Evolutionary conservation across 1,284 basidiomycete genomes (phyloP).

Genomic region (Apiotrichum mycotoxinovorans): DNA sequence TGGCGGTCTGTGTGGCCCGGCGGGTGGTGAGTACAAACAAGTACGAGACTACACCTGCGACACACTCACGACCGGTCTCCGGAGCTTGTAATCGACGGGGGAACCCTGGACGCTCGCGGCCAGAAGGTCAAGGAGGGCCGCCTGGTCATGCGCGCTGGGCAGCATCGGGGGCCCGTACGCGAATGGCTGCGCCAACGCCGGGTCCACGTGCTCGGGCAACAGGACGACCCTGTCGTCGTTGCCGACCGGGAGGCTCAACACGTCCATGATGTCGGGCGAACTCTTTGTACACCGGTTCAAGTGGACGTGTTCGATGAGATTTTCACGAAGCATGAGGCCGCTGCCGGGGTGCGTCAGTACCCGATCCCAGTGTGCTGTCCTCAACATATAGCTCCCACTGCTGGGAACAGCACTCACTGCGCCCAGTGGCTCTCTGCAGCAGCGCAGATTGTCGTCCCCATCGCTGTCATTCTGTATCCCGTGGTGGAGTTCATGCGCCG

Average conservation of each 20-base stretch:
- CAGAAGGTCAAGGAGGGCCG: not conserved
- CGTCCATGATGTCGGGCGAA: not conserved
- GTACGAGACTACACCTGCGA: too few relatives aligned
- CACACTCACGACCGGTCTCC: not conserved
- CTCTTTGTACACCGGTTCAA: not conserved
- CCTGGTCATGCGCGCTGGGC: not conserved
- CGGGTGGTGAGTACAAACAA: too few relatives aligned
- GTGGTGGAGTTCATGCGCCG: not conserved
- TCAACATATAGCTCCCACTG: not conserved
- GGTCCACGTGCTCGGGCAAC: not conserved
- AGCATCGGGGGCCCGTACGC: not conserved
- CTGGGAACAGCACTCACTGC: slow-evolving; percentile 13
- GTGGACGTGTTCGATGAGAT: too few relatives aligned
- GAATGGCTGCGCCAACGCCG: not conserved
- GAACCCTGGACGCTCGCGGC: not conserved
- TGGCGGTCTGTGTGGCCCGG: not conserved
- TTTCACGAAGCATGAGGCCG: too few relatives aligned
- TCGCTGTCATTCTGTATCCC: not conserved
- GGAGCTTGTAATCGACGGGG: not conserved
- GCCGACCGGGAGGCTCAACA: not conserved
- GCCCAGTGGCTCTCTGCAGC: slow-evolving; percentile 24
- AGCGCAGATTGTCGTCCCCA: slow-evolving; percentile 18
- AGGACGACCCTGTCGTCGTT: too few relatives aligned
- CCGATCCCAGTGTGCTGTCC: not conserved
- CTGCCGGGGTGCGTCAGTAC: too few relatives aligned